Conservation (phyloP, 2,329 filamentous ascomycete species). For the Colletotrichum brevisporum region DNA sequence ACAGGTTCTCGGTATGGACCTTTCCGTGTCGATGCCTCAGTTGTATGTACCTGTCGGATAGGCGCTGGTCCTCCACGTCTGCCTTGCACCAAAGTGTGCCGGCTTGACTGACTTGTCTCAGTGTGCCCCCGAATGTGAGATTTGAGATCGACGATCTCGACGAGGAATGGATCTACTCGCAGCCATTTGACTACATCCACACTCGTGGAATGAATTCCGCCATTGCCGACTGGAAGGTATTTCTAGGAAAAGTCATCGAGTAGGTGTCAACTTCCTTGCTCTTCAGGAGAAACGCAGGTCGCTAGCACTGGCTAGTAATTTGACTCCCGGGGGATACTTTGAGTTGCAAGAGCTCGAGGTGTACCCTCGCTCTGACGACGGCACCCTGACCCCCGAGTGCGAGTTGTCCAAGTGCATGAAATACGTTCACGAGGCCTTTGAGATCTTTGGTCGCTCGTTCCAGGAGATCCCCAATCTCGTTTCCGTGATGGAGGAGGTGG, state of each 20-base stretch:
- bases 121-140: constrained; percentile 55
- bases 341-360: constrained; percentile 60
- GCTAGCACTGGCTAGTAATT: constrained; percentile 51
- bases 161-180: constrained; percentile 48
- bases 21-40: constrained; percentile 55
- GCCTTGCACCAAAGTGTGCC: no score
- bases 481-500: constrained; percentile 45
- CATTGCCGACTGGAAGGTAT: constrained; percentile 64
- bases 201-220: constrained; percentile 67
- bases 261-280: constrained; percentile 6
- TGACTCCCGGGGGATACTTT: constrained; percentile 63
- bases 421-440: constrained; percentile 25
- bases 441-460: constrained; percentile 46
- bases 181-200: constrained; percentile 71
- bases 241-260: constrained; percentile 61
- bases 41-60: constrained; percentile 44
- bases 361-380: constrained; percentile 56
- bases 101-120: constrained; percentile 26
- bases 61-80: background rate
- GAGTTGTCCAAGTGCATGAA: constrained; percentile 44
- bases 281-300: constrained; percentile 30
- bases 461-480: constrained; percentile 43
- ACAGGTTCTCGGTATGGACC: constrained; percentile 53
- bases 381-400: constrained; percentile 46
- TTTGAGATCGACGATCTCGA: constrained; percentile 56